Percentiles rank a stretch among this genome's conserved stretches.
Evolutionary conservation across 805 yeast genomes (phyloP).

Genomic region (Nakazawaea molendinolei): DNA sequence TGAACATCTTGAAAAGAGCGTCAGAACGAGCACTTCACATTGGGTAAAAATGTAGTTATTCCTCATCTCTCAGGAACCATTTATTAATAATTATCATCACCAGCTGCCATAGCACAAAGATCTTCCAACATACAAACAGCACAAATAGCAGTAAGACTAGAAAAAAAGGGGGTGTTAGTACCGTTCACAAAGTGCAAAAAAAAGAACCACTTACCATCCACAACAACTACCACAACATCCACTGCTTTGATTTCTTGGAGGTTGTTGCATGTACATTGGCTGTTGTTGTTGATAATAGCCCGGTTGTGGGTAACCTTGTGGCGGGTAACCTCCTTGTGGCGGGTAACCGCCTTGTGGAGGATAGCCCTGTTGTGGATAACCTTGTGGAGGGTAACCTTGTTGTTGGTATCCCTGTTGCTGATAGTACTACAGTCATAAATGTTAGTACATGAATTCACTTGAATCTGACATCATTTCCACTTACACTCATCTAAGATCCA

Average conservation of each 20-base stretch:
- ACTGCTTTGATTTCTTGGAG: slow-evolving; percentile 13
- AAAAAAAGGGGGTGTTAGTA: slow-evolving; percentile 1
- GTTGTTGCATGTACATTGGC: slow-evolving; percentile 26
- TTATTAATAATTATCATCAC: too few relatives aligned
- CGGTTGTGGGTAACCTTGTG: slow-evolving; percentile 22
- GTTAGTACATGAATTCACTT: slow-evolving; percentile 1
- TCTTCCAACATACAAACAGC: slow-evolving; percentile 14
- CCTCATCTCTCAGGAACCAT: too few relatives aligned
- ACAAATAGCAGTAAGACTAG: slow-evolving; percentile 14
- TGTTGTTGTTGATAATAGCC: slow-evolving; percentile 28
- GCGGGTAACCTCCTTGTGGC: slow-evolving; percentile 21
- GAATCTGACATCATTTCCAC: neutral
- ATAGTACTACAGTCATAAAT: neutral
- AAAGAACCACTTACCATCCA: slow-evolving; percentile 15
- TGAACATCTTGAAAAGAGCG: too few relatives aligned
- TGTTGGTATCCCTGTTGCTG: slow-evolving; percentile 15
- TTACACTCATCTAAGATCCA: too few relatives aligned
- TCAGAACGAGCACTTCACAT: too few relatives aligned
- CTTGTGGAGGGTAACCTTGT: slow-evolving; percentile 18
- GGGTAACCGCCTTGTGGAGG: slow-evolving; percentile 16
- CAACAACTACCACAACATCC: slow-evolving; percentile 23
- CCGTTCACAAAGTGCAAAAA: slow-evolving; percentile 15
- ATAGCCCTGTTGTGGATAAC: slow-evolving; percentile 12
- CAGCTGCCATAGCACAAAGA: too few relatives aligned
- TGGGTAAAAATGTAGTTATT: too few relatives aligned